Evolutionary conservation across 805 yeast genomes (phyloP), one percentile per base, ranked within the genome.

Genomic region (Candida taoyuanica): DNA sequence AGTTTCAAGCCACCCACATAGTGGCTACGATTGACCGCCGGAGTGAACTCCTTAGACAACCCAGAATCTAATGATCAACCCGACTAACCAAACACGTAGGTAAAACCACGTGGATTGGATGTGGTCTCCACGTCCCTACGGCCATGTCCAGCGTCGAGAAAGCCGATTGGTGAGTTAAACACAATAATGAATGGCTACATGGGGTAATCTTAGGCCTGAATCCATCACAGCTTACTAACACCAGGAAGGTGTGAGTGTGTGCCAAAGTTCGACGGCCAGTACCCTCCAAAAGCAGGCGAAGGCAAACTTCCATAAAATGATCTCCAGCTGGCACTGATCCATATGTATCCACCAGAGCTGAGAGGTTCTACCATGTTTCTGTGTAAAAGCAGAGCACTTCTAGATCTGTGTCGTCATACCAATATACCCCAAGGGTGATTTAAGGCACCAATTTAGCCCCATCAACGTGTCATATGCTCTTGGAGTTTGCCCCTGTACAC

Each of bases 91-190:
- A 21, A 21, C 24, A 11, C 3, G 17, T 24, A 42, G 52, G 16
- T 19, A 48, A 48, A 25, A 14, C 36, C 21, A 18, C 52, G 4
- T 48, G 52, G 52, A 37, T 41, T 15, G 50, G 52, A 4, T 46
- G 52, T 32, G 52, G 52, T 7, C 24, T 36, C 12, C 52, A 48
- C 29, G 36, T 48, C 40, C 48, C 50, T 34, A 5, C 31, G 13
- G 52, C 52, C 3, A 42, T 48, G 48, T 19, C 43, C 7, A 14
- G 26, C 8, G 29, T 39, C 14, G 33, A 34, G 7, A 43, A 46
- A 25, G 27, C 36, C 20, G 33, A 43, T 5, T 48, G 50, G 49
- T 48, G 17, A 37, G 48, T 40, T 5, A 7, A 17, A 17, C 14
- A 18, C 14, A 15, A 15, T 16, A 9, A 7, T 14, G 7, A 15